Evolutionary conservation across 2,329 filamentous ascomycete species (phyloP).

Genomic region (Leptographium wingfieldii): DNA sequence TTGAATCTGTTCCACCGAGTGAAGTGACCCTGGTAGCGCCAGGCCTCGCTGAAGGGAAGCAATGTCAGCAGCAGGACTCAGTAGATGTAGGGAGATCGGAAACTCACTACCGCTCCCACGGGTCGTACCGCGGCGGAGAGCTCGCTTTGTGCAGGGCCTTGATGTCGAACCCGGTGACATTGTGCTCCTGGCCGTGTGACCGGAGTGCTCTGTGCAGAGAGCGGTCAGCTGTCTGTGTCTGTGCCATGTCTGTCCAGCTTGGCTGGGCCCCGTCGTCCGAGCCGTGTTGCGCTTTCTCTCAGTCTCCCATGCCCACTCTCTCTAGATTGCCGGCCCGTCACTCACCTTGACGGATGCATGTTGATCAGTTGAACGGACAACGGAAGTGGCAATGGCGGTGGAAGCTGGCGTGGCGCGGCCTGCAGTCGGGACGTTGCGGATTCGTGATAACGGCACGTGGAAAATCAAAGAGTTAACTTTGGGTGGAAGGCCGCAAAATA

Average conservation of each 20-base stretch:
- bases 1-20: constrained; percentile 82
- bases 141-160: constrained; percentile 64
- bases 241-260: not conserved
- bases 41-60: constrained; percentile 58
- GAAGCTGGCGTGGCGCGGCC: not conserved
- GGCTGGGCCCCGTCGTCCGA: not conserved
- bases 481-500: not conserved
- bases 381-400: not conserved
- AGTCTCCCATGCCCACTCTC: not conserved
- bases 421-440: not conserved
- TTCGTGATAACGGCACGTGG: not conserved
- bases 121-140: constrained; percentile 49
- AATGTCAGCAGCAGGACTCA: not conserved
- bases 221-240: not conserved
- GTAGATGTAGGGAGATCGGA: not conserved
- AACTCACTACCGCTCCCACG: constrained; percentile 52
- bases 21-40: constrained; percentile 87
- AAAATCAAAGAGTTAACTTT: not conserved
- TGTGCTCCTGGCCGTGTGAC: constrained; percentile 45
- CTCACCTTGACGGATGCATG: constrained; percentile 25
- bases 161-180: constrained; percentile 88
- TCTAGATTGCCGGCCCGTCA: not conserved
- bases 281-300: not conserved
- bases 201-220: constrained; percentile 32
- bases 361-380: constrained; percentile 8